Evolutionary conservation across 2,329 filamentous ascomycete species (phyloP).

Genomic region (Sporothrix euskadiensis): DNA sequence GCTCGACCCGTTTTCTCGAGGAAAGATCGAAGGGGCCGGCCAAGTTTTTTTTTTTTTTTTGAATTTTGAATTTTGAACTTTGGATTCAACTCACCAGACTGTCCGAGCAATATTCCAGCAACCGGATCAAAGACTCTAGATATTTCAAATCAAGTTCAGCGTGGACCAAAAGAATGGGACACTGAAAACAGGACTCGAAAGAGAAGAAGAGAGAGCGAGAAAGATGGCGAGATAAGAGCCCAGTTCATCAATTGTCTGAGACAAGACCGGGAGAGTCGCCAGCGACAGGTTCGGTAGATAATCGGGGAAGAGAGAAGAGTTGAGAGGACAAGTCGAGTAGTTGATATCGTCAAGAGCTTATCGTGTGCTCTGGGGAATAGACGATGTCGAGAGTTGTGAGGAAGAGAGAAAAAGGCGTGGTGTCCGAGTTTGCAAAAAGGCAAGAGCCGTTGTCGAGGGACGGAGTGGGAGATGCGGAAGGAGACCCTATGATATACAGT

Average conservation of each 20-base stretch:
- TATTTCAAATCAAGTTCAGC: not conserved
- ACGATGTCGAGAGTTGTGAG: not conserved
- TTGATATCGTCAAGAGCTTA: not conserved
- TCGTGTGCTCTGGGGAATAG: conserved; percentile 1
- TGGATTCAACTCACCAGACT: conserved; percentile 27
- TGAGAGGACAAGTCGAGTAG: not conserved
- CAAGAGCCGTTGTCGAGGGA: conserved; percentile 8
- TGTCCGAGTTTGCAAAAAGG: not conserved
- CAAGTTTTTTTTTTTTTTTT: too few species aligned
- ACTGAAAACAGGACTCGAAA: not conserved
- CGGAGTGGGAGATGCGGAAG: not conserved
- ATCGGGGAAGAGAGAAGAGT: not conserved
- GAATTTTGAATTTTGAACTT: too few species aligned
- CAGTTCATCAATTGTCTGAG: conserved; percentile 34
- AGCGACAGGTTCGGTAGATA: conserved; percentile 25
- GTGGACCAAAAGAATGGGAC: conserved; percentile 20
- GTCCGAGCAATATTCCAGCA: conserved; percentile 41
- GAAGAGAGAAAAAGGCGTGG: not conserved
- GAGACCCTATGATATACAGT: not conserved
- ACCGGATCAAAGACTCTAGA: conserved; percentile 32
- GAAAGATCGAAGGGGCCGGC: not conserved
- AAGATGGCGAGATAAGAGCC: conserved; percentile 14
- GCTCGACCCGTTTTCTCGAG: not conserved
- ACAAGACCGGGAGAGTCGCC: conserved; percentile 34
- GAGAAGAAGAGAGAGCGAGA: not conserved